These are phyloP conservation scores for Rhododendron williamsianum DNA, from an alignment of 148 eudicot genomes.

Conservation along the genomic window DNA sequence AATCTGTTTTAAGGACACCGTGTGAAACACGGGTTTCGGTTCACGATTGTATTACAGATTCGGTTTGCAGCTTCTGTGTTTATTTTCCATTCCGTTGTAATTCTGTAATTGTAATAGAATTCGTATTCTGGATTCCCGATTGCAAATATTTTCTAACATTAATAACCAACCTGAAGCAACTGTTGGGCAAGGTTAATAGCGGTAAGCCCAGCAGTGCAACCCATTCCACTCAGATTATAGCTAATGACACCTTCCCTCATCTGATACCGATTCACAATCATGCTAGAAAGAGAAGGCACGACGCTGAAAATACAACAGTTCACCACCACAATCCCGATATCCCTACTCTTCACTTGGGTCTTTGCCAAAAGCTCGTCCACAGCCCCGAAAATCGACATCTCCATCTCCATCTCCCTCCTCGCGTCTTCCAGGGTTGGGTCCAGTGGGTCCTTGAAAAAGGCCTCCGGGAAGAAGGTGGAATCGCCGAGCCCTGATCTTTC, in stretches of 20 bases:
- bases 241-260: conserved; percentile 13
- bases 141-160: no score
- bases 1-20: no score
- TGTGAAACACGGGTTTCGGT: no score
- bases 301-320: conserved; percentile 14
- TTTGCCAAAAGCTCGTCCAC: conserved; percentile 22
- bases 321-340: conserved; percentile 23
- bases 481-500: conserved; percentile 21
- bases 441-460: not conserved
- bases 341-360: conserved; percentile 13
- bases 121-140: no score
- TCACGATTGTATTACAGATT: no score
- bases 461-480: conserved; percentile 17
- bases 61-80: no score
- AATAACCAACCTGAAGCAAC: conserved; percentile 24
- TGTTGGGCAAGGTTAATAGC: conserved; percentile 22
- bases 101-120: no score
- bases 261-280: conserved; percentile 21
- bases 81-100: no score
- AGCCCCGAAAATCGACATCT: conserved; percentile 24
- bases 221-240: conserved; percentile 29
- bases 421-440: conserved; percentile 11
- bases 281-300: conserved; percentile 20
- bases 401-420: conserved; percentile 16
- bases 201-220: conserved; percentile 24